A percentile compares a stretch with the other conserved stretches of the same genome.
These are phyloP conservation scores for Rosa persica DNA, from an alignment of 306 rosid genomes.

Conservation along the genomic window DNA sequence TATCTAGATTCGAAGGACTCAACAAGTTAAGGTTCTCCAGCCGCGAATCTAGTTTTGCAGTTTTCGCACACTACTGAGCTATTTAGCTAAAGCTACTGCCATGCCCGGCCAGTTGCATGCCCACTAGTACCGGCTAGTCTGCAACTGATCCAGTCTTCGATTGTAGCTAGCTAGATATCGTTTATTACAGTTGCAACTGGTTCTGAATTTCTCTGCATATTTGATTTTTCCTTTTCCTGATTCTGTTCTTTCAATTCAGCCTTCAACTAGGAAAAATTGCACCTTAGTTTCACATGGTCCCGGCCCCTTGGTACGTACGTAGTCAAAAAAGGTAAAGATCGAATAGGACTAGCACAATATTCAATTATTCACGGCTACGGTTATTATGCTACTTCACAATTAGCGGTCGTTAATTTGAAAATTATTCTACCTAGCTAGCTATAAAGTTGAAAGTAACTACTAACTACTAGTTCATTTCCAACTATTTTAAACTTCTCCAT, in stretches of 20 bases:
- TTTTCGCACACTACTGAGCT: neutral
- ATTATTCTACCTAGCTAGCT: neutral
- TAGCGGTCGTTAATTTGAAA: neutral
- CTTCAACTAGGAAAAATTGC: neutral
- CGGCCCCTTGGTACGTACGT: neutral
- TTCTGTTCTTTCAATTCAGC: neutral
- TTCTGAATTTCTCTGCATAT: neutral
- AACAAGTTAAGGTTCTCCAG: neutral
- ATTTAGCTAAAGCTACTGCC: neutral
- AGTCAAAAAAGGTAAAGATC: conserved; percentile 4
- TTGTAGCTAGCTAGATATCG: neutral
- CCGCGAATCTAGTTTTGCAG: neutral
- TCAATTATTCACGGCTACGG: neutral
- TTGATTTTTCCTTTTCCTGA: neutral
- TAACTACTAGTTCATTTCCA: neutral
- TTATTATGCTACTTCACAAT: neutral
- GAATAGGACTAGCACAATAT: neutral
- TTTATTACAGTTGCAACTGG: neutral
- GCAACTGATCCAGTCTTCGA: neutral
- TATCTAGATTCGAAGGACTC: neutral
- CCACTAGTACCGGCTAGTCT: neutral
- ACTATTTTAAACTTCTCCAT: neutral
- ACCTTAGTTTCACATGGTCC: conserved; percentile 1
- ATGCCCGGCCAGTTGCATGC: conserved; percentile 10
- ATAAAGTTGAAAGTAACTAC: neutral